Evolutionary conservation across 495 filamentous ascomycete genomes (phyloP).

Genomic region (Oidiodendron maius): DNA sequence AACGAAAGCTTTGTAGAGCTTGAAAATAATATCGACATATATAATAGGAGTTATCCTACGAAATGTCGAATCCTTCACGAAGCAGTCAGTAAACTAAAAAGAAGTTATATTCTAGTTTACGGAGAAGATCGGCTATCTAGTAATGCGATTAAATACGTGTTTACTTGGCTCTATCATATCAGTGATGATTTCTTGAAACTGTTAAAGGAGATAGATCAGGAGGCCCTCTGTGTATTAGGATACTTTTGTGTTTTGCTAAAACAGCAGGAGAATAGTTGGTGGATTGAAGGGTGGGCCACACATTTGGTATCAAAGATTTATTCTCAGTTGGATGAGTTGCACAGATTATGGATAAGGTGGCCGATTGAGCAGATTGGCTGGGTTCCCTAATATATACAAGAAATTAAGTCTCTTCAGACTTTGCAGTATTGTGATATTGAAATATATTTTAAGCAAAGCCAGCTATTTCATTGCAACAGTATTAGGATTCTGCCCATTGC

Average conservation of each 20-base stretch:
- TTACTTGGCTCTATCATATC: conserved; percentile 32
- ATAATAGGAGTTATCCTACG: neutral
- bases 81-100: neutral
- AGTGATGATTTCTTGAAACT: conserved; percentile 25
- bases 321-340: conserved; percentile 25
- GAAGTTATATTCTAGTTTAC: neutral
- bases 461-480: too few species aligned
- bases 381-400: too few species aligned
- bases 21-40: neutral
- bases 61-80: neutral
- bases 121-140: too few species aligned
- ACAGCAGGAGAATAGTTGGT: conserved; percentile 30
- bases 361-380: conserved; percentile 24
- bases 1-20: neutral
- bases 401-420: too few species aligned
- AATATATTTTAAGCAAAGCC: too few species aligned
- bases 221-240: conserved; percentile 32
- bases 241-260: conserved; percentile 33
- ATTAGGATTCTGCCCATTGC: too few species aligned
- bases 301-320: conserved; percentile 31
- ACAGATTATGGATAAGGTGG: conserved; percentile 34
- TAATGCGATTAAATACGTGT: conserved; percentile 23
- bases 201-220: conserved; percentile 25
- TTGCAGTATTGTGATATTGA: too few species aligned
- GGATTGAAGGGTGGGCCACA: conserved; percentile 30